phyloP scores from a whole-genome alignment of 2,329 filamentous ascomycete species.

The Fusarium sp. region DNA sequence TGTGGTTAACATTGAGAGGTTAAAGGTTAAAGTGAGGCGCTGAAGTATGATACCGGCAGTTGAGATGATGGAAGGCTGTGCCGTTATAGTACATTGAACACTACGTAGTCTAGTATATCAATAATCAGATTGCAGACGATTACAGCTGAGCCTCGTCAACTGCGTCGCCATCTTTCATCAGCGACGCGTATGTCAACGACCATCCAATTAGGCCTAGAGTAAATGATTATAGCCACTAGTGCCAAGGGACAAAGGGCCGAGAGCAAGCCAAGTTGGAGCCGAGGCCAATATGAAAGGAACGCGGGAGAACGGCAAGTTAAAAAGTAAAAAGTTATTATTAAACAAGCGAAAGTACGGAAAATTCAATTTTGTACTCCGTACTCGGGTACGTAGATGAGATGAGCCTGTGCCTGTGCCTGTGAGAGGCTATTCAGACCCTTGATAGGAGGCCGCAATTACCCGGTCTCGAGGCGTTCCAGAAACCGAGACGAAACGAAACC shows the following conservation, averaged over 20 bases:
- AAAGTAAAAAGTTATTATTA: conserved; percentile 3
- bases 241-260: conserved; percentile 34
- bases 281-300: conserved; percentile 35
- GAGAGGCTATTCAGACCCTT: not conserved
- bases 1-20: not conserved
- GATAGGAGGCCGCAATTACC: not conserved
- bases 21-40: not conserved
- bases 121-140: no score
- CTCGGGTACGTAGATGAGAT: no score
- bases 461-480: conserved; percentile 14
- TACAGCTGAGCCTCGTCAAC: conserved; percentile 10
- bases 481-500: conserved; percentile 25
- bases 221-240: conserved; percentile 40
- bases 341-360: conserved; percentile 13
- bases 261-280: conserved; percentile 31
- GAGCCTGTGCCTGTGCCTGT: not conserved
- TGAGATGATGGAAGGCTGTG: not conserved
- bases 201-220: conserved; percentile 23
- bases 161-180: conserved; percentile 16
- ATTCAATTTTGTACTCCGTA: conserved; percentile 5
- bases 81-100: not conserved
- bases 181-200: conserved; percentile 8
- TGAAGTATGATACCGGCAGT: not conserved
- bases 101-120: no score
- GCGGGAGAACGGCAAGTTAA: conserved; percentile 13